Conservation (phyloP, 2,329 filamentous ascomycete species). For the Diaporthe amygdali region DNA sequence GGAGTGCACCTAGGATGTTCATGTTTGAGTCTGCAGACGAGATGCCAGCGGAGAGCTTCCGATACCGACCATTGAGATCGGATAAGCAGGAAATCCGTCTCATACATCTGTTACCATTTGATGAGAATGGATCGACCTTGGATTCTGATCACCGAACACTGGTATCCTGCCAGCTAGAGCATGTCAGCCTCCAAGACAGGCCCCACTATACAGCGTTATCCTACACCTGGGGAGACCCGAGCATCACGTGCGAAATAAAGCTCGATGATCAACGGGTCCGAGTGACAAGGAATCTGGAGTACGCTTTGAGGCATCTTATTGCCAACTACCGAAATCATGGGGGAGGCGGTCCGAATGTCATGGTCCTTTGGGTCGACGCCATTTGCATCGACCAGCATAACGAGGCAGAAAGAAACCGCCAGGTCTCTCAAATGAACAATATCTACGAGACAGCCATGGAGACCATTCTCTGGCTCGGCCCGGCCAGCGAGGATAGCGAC, state of each 20-base stretch:
- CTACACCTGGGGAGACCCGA: conserved; percentile 1
- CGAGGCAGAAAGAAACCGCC: not conserved
- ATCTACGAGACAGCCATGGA: not conserved
- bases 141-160: not conserved
- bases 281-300: not conserved
- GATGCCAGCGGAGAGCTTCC: not conserved
- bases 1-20: not conserved
- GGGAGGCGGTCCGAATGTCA: not conserved
- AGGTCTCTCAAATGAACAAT: not conserved
- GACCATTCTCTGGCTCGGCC: not conserved
- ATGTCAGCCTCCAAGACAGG: not conserved
- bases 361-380: conserved; percentile 6
- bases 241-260: not conserved
- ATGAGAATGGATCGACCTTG: not conserved
- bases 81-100: not conserved
- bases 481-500: not conserved
- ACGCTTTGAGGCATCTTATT: not conserved
- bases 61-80: not conserved
- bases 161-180: not conserved
- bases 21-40: not conserved
- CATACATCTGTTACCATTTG: not conserved
- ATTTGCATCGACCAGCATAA: conserved; percentile 4
- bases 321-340: not conserved
- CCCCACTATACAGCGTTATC: not conserved
- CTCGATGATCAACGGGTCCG: not conserved